phyloP scores from a whole-genome alignment of 257 asterid genomes.

The Ligustrum vulgare region DNA sequence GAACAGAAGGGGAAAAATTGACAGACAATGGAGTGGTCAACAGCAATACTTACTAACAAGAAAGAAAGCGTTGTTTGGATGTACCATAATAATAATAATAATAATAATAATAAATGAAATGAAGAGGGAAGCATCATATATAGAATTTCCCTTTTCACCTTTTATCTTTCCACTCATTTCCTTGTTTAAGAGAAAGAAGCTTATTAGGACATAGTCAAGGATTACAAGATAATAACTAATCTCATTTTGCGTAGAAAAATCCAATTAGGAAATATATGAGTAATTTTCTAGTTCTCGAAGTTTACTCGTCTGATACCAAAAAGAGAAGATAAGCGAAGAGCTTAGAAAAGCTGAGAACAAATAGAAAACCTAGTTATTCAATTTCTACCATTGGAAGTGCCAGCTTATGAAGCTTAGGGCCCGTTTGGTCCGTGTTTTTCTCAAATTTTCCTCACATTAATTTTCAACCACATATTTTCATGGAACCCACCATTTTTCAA shows the following conservation, averaged over 20 bases:
- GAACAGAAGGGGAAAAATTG: not conserved
- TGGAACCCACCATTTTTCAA: too few relatives aligned
- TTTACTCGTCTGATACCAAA: not conserved
- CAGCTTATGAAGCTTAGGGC: not conserved
- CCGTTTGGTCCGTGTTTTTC: too few relatives aligned
- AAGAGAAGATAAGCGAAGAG: not conserved
- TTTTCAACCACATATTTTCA: too few relatives aligned
- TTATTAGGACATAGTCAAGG: not conserved
- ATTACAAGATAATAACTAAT: not conserved
- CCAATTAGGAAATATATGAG: not conserved
- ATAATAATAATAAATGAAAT: too few relatives aligned
- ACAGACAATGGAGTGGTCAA: not conserved
- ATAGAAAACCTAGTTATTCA: not conserved
- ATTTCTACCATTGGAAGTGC: not conserved
- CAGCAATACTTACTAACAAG: not conserved
- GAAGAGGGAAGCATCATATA: not conserved
- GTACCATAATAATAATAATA: not conserved
- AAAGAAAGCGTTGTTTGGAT: not conserved
- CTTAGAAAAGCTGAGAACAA: not conserved
- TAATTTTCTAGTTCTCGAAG: not conserved
- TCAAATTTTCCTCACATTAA: too few relatives aligned
- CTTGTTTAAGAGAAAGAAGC: not conserved
- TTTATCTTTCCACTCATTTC: not conserved
- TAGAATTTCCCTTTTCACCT: not conserved
- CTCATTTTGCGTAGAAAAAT: not conserved